These are phyloP conservation scores for Tillandsia fasciculata DNA, from an alignment of 176 grass and related monocot genomes.

Conservation along the genomic window DNA sequence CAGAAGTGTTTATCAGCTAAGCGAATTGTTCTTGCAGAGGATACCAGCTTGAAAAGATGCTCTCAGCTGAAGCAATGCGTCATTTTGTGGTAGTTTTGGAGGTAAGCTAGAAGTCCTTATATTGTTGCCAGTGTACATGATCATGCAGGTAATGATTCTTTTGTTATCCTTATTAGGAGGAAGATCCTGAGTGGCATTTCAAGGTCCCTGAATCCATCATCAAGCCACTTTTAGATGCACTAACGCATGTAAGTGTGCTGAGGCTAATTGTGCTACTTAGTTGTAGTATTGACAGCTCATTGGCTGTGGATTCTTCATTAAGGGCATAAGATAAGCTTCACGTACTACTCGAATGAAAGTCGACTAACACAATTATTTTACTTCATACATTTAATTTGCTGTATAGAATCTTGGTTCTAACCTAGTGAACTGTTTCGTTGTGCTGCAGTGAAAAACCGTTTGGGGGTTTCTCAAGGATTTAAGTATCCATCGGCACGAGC, in stretches of 20 bases:
- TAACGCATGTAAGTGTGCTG: constrained; percentile 61
- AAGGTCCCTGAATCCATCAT: constrained; percentile 53
- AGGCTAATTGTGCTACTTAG: not conserved
- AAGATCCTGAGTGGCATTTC: constrained; percentile 97
- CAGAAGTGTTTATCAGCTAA: not conserved
- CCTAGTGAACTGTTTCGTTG: too few relatives aligned
- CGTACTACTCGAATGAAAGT: too few relatives aligned
- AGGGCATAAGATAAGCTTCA: too few relatives aligned
- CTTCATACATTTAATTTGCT: too few relatives aligned
- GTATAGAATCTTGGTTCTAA: too few relatives aligned
- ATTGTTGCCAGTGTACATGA: constrained; percentile 8
- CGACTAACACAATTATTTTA: too few relatives aligned
- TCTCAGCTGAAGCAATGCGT: constrained; percentile 83
- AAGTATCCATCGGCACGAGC: too few relatives aligned
- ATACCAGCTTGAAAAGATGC: constrained; percentile 80
- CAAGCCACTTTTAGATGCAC: constrained; percentile 70
- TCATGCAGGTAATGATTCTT: constrained; percentile 15
- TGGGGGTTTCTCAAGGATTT: too few relatives aligned
- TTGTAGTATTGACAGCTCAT: not conserved
- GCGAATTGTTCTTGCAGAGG: constrained; percentile 42
- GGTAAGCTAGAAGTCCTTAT: constrained; percentile 32
- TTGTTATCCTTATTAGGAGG: constrained; percentile 43
- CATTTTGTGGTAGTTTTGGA: constrained; percentile 97
- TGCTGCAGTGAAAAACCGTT: too few relatives aligned
- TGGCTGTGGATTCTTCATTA: not conserved